These are phyloP conservation scores for Diplocarpon mali DNA, from an alignment of 2,329 filamentous ascomycete genomes.

Conservation along the genomic window DNA sequence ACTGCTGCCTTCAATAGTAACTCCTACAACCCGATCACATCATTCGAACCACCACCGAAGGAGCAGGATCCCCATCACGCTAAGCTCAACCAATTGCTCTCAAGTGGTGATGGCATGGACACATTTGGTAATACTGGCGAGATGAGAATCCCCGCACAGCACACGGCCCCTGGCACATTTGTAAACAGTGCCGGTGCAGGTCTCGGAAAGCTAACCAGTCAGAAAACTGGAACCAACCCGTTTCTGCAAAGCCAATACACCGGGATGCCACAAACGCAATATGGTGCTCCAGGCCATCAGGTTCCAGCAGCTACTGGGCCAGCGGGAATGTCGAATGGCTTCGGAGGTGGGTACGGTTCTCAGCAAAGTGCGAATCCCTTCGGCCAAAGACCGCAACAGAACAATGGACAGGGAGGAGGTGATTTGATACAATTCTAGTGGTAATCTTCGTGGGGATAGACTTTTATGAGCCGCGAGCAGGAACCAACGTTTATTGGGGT, in stretches of 20 bases:
- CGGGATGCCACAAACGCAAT: slow-evolving; percentile 54
- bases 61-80: slow-evolving; percentile 54
- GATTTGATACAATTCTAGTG: slow-evolving; percentile 27
- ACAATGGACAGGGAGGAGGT: slow-evolving; percentile 26
- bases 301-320: slow-evolving; percentile 46
- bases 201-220: slow-evolving; percentile 50
- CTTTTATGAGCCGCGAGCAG: background rate
- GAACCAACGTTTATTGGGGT: slow-evolving; percentile 7
- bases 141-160: slow-evolving; percentile 86
- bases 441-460: background rate
- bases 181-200: slow-evolving; percentile 88
- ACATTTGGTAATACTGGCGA: slow-evolving; percentile 98
- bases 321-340: slow-evolving; percentile 41
- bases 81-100: slow-evolving; percentile 75
- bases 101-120: slow-evolving; percentile 84
- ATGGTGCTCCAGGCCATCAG: slow-evolving; percentile 31
- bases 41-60: slow-evolving; percentile 35
- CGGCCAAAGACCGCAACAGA: slow-evolving; percentile 36
- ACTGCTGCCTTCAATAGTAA: slow-evolving; percentile 41
- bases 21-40: slow-evolving; percentile 41
- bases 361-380: slow-evolving; percentile 40
- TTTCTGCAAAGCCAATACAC: slow-evolving; percentile 81
- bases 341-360: slow-evolving; percentile 31
- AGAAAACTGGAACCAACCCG: slow-evolving; percentile 67
- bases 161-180: slow-evolving; percentile 91